Conservation (phyloP, 371 early-diverging fungal genomes). For the Mucor circinelloides region DNA sequence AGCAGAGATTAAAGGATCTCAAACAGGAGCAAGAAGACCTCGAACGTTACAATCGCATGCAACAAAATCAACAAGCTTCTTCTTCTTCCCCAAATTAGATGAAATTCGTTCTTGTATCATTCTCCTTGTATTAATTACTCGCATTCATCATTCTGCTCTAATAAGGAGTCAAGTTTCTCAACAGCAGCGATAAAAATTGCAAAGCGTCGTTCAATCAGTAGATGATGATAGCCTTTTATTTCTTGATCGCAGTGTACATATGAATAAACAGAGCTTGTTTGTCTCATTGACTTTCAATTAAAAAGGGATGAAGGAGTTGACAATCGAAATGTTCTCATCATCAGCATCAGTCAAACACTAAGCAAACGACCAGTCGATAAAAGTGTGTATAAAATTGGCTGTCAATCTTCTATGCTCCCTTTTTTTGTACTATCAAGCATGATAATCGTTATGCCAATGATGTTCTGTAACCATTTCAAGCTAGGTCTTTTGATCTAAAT, state of each 20-base stretch:
- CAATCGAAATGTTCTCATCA: neutral
- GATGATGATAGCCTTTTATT: neutral
- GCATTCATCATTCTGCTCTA: neutral
- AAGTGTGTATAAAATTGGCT: neutral
- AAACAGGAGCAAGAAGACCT: slow-evolving; percentile 40
- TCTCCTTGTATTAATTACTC: neutral
- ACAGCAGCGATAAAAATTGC: neutral
- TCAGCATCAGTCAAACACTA: neutral
- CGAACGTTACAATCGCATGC: slow-evolving; percentile 35
- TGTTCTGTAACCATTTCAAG: neutral
- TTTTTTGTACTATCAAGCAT: neutral
- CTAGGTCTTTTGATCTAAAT: neutral
- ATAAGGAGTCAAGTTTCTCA: neutral
- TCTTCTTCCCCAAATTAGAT: neutral
- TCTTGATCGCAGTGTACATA: neutral
- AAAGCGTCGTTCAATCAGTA: neutral
- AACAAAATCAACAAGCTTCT: neutral
- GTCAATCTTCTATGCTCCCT: neutral
- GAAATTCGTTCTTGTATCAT: neutral
- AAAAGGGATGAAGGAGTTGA: neutral
- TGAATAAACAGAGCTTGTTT: neutral
- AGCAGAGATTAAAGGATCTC: slow-evolving; percentile 36
- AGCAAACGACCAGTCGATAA: neutral
- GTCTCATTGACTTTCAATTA: neutral
- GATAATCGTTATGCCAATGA: neutral